Percentiles rank a stretch among this genome's conserved stretches.
Evolutionary conservation across 805 yeast genomes (phyloP).

Genomic region (Spathaspora hagerdaliae): DNA sequence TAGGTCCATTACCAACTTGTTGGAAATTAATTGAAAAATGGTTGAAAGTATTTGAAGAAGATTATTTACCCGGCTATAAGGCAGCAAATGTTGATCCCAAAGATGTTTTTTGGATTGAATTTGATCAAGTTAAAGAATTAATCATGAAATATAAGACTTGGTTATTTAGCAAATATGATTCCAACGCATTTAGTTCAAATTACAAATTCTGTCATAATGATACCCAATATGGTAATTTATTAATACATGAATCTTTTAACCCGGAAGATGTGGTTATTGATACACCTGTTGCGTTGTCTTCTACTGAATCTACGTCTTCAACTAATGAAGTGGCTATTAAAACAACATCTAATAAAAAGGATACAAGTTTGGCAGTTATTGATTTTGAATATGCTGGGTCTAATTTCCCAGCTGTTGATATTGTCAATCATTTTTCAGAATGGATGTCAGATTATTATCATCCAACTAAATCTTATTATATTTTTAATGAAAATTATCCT

Average conservation of each 20-base stretch:
- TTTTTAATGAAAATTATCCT: conserved; percentile 63
- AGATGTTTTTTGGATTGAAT: conserved; percentile 41
- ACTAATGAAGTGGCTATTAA: conserved; percentile 12
- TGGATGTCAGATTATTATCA: conserved; percentile 95
- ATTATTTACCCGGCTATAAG: conserved; percentile 35
- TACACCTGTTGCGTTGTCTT: background rate
- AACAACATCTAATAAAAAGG: conserved; percentile 29
- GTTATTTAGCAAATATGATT: conserved; percentile 52
- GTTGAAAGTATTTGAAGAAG: conserved; percentile 45
- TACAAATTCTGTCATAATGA: conserved; percentile 92
- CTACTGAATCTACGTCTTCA: background rate
- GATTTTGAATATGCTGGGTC: conserved; percentile 96
- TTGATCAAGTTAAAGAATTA: conserved; percentile 47
- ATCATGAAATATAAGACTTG: conserved; percentile 56
- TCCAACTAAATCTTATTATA: conserved; percentile 45
- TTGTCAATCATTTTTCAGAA: conserved; percentile 90
- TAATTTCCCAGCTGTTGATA: conserved; percentile 82
- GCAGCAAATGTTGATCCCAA: conserved; percentile 29
- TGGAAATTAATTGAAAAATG: conserved; percentile 75
- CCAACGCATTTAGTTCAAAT: conserved; percentile 37
- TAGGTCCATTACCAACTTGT: conserved; percentile 52
- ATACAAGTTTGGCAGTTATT: conserved; percentile 73
- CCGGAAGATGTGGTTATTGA: conserved; percentile 34
- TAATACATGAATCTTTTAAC: conserved; percentile 58
- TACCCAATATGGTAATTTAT: conserved; percentile 91